Evolutionary conservation across 148 eudicot species (phyloP).

Genomic region (Rhododendron ferrugineum): DNA sequence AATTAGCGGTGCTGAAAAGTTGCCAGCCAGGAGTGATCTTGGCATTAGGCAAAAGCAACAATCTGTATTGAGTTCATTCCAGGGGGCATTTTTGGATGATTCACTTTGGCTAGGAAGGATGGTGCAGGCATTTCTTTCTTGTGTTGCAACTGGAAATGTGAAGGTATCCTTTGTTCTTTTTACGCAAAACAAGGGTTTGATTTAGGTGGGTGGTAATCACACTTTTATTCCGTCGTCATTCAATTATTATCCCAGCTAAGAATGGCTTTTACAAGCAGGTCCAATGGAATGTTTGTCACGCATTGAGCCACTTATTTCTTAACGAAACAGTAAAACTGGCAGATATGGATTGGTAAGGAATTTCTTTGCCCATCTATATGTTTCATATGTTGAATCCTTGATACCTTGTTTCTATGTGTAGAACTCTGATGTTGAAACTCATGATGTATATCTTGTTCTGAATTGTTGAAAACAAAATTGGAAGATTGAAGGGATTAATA

Average conservation of each 20-base stretch:
- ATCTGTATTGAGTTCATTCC: slow-evolving; percentile 14
- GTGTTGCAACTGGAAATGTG: slow-evolving; percentile 91
- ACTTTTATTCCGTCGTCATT: not conserved
- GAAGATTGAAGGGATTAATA: not conserved
- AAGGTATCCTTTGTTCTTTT: slow-evolving; percentile 46
- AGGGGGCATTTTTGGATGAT: slow-evolving; percentile 19
- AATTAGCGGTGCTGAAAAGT: slow-evolving; percentile 11
- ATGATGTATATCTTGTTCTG: not conserved
- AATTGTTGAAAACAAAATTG: not conserved
- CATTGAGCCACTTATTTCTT: slow-evolving; percentile 83
- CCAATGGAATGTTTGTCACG: slow-evolving; percentile 98
- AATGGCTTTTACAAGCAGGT: slow-evolving; percentile 46
- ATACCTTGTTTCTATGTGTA: not conserved
- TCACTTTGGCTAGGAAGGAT: slow-evolving; percentile 53
- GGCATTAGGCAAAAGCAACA: slow-evolving; percentile 5
- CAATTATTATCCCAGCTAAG: slow-evolving; percentile 4
- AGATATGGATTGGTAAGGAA: slow-evolving; percentile 68
- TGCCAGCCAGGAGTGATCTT: slow-evolving; percentile 15
- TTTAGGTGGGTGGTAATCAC: not conserved
- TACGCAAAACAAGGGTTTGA: not conserved
- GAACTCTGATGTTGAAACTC: not conserved
- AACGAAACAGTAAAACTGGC: slow-evolving; percentile 62
- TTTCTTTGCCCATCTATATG: not conserved
- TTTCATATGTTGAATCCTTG: not conserved
- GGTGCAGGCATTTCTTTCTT: slow-evolving; percentile 90